Percentiles rank a stretch among this genome's conserved stretches.
phyloP scores from a whole-genome alignment of 371 early-diverging fungal species.

The Apophysomyces variabilis region DNA sequence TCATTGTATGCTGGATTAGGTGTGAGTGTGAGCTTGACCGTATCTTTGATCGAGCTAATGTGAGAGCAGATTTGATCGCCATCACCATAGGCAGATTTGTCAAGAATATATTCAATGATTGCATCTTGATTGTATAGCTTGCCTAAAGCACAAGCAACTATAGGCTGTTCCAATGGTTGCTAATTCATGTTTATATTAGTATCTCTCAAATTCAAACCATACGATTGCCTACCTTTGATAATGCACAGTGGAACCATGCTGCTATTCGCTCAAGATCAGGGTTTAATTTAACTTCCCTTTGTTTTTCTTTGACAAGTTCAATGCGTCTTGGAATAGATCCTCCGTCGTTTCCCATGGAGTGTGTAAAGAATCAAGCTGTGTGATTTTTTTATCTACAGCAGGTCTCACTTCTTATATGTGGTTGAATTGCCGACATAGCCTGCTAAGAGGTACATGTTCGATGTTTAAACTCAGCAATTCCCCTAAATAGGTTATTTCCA shows the following conservation, averaged over 20 bases:
- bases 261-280: conserved; percentile 69
- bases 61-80: conserved; percentile 83
- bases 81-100: conserved; percentile 80
- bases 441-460: too few relatives aligned
- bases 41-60: conserved; percentile 75
- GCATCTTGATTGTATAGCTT: conserved; percentile 93
- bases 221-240: conserved; percentile 73
- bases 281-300: conserved; percentile 76
- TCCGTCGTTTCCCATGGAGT: conserved; percentile 93
- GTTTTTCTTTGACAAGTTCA: conserved; percentile 92
- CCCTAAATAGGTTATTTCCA: too few relatives aligned
- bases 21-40: conserved; percentile 73
- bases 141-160: conserved; percentile 85
- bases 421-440: too few relatives aligned
- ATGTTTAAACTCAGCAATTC: too few relatives aligned
- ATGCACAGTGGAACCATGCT: conserved; percentile 82
- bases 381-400: neutral
- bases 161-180: conserved; percentile 75
- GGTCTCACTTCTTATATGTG: too few relatives aligned
- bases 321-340: conserved; percentile 93
- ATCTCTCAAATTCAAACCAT: neutral
- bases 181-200: conserved; percentile 12
- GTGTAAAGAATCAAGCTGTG: neutral
- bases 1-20: conserved; percentile 68
- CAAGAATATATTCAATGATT: conserved; percentile 83